Base-by-base conservation (phyloP, 345 rosid species). In the Moricandia arvensis region DNA sequence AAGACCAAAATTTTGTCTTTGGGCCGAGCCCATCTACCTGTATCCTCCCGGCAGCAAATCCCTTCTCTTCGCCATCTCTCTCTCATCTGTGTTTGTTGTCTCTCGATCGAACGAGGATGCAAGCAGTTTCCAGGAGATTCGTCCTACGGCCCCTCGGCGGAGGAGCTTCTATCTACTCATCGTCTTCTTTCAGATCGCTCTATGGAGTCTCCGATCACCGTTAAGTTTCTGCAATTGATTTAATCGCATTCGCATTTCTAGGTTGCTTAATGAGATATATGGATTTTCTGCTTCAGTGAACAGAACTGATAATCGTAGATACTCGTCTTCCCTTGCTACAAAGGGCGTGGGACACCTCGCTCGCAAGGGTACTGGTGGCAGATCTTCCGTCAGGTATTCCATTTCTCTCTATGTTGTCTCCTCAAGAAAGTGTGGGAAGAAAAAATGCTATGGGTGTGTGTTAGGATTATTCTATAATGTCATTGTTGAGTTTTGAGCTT, bases 331-430 rank as follows among this genome's bases (percentile, higher is more conserved):
- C 35, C 83, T 91, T 37, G 81, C 95, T 62, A 65, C 86, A 38
- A 88, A 82, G 80, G 96, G 96, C 66, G 80, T 79, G 13, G 97
- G 93, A 61, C 93, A 88, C 68, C 88, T 96, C 41, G 89, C 94
- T 71, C 98, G 97, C 67, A 96, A 93, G 88, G 99, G 99, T 31
- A 96, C 99, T 63, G 99, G 98, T 66, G 99, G 99, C 24, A 84
- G 99, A 86, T 96, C 98, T 68, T 96, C 99, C 41, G 97, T 96
- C 47, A 96, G 99, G 98, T 94, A 59, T 71, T 24, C 4, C 57
- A 61, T 34, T 41, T 8, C 17, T 58, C 54, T 68, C 10, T 17
- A 64, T 41, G 33, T 63, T 27, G 0, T 10, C 21, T 24, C 18
- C 10, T 29, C 3, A 45, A 45, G 51, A n/a, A 45, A 45, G n/a